Base-by-base conservation (phyloP, 257 asterid genomes). In the Coffea eugenioides region DNA sequence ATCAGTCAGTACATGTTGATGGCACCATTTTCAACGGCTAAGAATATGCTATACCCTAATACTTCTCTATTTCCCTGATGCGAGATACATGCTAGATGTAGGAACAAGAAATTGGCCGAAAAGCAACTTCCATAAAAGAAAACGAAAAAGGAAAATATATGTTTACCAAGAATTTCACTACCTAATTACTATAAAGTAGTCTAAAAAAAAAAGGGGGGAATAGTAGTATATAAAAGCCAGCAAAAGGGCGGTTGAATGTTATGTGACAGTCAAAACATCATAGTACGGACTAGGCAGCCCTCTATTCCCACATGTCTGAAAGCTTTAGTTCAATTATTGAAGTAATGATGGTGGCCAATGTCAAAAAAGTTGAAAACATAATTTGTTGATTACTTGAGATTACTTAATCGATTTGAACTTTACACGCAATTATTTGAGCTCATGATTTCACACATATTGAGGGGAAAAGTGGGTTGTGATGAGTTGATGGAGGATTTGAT, bases 281-380 rank as follows among this genome's bases (percentile, higher is more conserved):
- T 1, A n/a, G 27, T 72, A 62, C 65, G 36, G 14, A 59, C 18
- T 66, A 49, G 75, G 15, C 52, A 77, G 59, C 77, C 74, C 65
- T 73, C 62, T 81, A 84, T 81, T 82, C 79, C 87, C 89, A 85
- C 89, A 86, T 87, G 90, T 84, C 83, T 78, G 73, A 81, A 79
- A 81, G 86, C 84, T 85, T 88, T 75, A 69, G 76, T 77, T 83
- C 92, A 89, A 91, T 88, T 85, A 89, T 91, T 91, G 96, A 69
- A 45, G 87, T 71, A 81, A 88, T 88, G 85, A 88, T 89, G 84
- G 27, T 74, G 62, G 49, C 82, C 79, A 82, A 82, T 73, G 79
- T 85, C 90, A 88, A 82, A 81, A 86, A 84, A 83, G 83, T 76
- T 69, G 82, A 81, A 70, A 70, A 75, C 73, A 31, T 31, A 31